phyloP scores from a whole-genome alignment of 352 stramenopile species.

The Phytophthora sojae region DNA sequence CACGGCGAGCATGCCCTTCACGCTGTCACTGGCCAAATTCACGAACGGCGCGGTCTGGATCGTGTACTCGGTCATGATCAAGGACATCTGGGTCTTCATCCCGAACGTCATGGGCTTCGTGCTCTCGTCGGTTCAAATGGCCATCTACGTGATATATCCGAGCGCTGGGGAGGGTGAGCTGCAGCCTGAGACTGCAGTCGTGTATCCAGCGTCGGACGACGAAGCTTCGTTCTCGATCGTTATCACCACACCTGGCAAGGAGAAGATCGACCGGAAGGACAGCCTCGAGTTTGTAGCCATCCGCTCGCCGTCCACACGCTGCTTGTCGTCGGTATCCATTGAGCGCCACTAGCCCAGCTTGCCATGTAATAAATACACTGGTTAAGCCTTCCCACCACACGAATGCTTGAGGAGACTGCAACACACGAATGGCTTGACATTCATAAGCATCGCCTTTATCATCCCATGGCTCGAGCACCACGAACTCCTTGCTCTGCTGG shows the following conservation, averaged over 20 bases:
- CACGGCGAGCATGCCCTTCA: constrained; percentile 43
- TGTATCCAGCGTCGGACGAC: constrained; percentile 14
- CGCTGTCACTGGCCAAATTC: constrained; percentile 35
- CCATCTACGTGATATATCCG: constrained; percentile 37
- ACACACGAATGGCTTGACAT: too few species aligned
- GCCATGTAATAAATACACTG: too few species aligned
- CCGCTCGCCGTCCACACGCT: constrained; percentile 14
- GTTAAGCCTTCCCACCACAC: too few species aligned
- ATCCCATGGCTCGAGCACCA: too few species aligned
- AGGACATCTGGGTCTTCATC: constrained; percentile 52
- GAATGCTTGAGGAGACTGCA: too few species aligned
- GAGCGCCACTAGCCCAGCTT: constrained; percentile 1
- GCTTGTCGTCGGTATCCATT: background rate
- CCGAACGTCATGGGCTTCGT: constrained; percentile 47
- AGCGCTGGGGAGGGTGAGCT: constrained; percentile 6
- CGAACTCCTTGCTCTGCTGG: too few species aligned
- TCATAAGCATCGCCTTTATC: too few species aligned
- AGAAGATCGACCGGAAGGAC: constrained; percentile 16
- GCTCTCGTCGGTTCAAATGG: constrained; percentile 31
- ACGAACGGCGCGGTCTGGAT: constrained; percentile 57
- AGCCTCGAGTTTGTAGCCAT: constrained; percentile 24
- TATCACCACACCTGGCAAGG: constrained; percentile 4
- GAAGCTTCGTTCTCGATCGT: constrained; percentile 27
- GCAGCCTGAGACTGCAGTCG: constrained; percentile 10
- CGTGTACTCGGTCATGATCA: constrained; percentile 47